Evolutionary conservation across 169 alveolate genomes (phyloP), one percentile per base, ranked within the genome.

Genomic region (Plasmodium inui): DNA sequence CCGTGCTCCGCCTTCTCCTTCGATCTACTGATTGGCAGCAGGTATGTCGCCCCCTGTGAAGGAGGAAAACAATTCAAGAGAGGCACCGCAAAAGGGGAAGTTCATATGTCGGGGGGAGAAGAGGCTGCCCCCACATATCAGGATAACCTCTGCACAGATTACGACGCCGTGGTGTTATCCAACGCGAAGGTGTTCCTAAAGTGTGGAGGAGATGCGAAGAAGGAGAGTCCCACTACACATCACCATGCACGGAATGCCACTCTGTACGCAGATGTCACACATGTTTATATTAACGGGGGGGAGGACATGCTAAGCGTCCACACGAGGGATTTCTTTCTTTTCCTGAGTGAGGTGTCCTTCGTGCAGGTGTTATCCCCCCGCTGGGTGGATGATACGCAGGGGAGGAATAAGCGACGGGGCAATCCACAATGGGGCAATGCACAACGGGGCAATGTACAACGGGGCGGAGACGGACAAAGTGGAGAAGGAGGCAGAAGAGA

Each of bases 251-350:
- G 22, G 39, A 32, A n/a, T 10, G 34, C 26, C 22, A 85, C 78
- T 50, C 70, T 85, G 37, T 85, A 73, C 26, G 85, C 93, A 44
- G 93, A 85, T 76, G 76, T 30, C n/a, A 12, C 57, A 32, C 37
- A 44, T 34, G 86, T 85, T 26, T 85, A 85, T 34, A 50, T 85
- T 17, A n/a, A 50, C 57, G 82, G 80, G 14, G 67, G 44, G 37
- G 74, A 74, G 14, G 46, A 70, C 61, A 53, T 85, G 37, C 37
- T 72, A 46, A 26, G 53, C 26, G 39, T 32, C 10, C 80, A 85
- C 78, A 85, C 93, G 22, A 17, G 37, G n/a, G 93, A 85, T 26
- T 85, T 74, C 32, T 85, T 74, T 74, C 8, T 74, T 17, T 85
- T 50, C 14, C 37, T 85, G 80, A 30, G 41, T n/a, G 93, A 85